Base-by-base conservation (phyloP, 768 basidiomycete genomes). In the Myochromella boudieri region DNA sequence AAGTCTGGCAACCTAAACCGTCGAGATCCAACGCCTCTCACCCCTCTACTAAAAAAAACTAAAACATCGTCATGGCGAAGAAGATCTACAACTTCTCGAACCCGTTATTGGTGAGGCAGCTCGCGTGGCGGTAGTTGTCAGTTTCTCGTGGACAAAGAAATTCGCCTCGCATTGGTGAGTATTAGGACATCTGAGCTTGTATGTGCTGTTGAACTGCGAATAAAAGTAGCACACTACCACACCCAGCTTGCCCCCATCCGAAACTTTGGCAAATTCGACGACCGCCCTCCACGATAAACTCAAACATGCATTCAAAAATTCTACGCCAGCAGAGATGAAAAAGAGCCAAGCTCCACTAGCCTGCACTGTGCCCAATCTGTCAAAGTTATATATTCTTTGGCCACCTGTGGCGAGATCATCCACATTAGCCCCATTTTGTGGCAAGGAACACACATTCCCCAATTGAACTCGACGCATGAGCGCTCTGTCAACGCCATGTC, bases 131-230 rank as follows among this genome's bases (percentile, higher is more conserved):
- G 78, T 78, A 0, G 79, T 80, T 1, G 47, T 52, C 17, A 63
- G 57, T 29, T 85, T 84, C 65, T 68, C 62, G 52, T 61, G 68
- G 41, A 83, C 81, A 3, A 85, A 85, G 67, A 75, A 76, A 50
- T 80, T 83, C 49, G 80, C 69, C 6, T 82, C 82, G 1, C 83
- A 82, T 6, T 68, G 78, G 81, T 79, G 18, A 12, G 74, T 61
- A 6, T 11, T 18, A 34, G 17, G 25, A 14, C 26, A 29, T 42
- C 14, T 7, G 4, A 21, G 4, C 36, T 2, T 1, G 27, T 12
- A 31, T 17, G 4, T 37, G 17, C 18, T n/a, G 5, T 32, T 11
- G n/a, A n/a, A n/a, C 5, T 36, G 15, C 10, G 3, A 21, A 18
- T 29, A 1, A 14, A 81, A 79, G 20, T 54, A 77, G 3, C 80